Conservation (phyloP, 2,329 filamentous ascomycete species). For the Pseudonectria buxi region DNA sequence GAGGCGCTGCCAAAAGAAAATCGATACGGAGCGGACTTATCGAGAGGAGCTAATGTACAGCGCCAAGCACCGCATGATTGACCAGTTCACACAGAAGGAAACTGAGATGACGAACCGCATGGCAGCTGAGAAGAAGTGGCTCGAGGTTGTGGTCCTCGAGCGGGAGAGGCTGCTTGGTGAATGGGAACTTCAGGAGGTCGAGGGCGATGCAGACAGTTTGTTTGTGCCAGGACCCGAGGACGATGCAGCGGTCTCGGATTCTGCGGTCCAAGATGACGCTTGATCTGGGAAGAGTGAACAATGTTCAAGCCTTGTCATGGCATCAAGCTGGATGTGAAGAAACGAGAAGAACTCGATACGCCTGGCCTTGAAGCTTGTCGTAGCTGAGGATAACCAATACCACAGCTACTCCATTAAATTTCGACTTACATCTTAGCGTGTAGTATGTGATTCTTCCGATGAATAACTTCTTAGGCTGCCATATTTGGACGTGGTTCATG, state of each 20-base stretch:
- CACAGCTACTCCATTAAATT: too few species aligned
- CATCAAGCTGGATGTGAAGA: too few species aligned
- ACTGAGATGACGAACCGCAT: slow-evolving; percentile 27
- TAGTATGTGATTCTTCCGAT: too few species aligned
- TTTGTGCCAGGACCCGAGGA: slow-evolving; percentile 17
- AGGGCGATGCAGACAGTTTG: slow-evolving; percentile 31
- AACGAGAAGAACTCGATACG: too few species aligned
- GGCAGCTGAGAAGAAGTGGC: slow-evolving; percentile 42
- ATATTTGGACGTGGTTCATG: too few species aligned
- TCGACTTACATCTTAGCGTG: too few species aligned
- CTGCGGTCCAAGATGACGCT: not conserved
- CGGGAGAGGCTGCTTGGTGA: slow-evolving; percentile 35
- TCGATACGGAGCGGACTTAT: slow-evolving; percentile 34
- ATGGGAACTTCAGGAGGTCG: slow-evolving; percentile 36
- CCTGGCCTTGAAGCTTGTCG: too few species aligned
- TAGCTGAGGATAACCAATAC: too few species aligned
- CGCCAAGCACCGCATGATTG: slow-evolving; percentile 25
- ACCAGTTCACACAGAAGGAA: slow-evolving; percentile 22
- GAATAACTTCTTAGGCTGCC: too few species aligned
- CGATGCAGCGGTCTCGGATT: slow-evolving; percentile 6
- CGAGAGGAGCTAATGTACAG: slow-evolving; percentile 38
- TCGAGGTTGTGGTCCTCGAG: slow-evolving; percentile 37
- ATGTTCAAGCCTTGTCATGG: too few species aligned
- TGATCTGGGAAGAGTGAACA: not conserved
- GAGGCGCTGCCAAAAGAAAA: slow-evolving; percentile 25